phyloP scores from a whole-genome alignment of 352 stramenopile genomes.

The Pythium angustatum region DNA sequence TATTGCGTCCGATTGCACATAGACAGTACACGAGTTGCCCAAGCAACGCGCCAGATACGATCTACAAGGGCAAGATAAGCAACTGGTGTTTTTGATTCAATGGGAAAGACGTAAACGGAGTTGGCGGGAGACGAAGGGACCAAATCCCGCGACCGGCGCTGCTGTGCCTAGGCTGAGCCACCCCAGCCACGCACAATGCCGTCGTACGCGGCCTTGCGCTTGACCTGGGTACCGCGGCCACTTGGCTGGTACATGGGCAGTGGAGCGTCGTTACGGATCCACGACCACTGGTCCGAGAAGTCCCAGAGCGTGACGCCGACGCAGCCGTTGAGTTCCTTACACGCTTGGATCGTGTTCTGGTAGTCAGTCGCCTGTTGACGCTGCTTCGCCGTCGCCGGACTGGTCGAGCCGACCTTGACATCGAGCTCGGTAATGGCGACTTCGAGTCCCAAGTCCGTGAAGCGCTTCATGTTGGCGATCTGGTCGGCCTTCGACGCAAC shows the following conservation, averaged over 20 bases:
- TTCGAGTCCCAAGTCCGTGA: background rate
- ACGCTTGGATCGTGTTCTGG: background rate
- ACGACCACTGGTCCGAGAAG: background rate
- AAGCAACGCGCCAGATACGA: no score
- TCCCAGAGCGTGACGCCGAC: background rate
- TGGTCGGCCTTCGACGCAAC: background rate
- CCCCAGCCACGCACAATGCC: background rate
- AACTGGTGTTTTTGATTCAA: no score
- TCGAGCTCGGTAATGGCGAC: background rate
- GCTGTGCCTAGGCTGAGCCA: no score
- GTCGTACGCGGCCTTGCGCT: background rate
- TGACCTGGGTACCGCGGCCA: background rate
- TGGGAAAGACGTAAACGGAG: no score
- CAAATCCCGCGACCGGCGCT: no score
- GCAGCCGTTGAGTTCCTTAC: background rate
- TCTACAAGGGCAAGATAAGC: no score
- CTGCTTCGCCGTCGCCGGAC: background rate
- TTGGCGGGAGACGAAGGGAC: no score
- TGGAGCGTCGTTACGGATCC: background rate
- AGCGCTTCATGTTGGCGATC: background rate
- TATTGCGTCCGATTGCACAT: no score
- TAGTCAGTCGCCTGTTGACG: background rate
- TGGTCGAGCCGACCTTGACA: background rate
- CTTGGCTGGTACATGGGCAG: background rate
- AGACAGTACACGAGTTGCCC: no score